phyloP scores from a whole-genome alignment of 176 grass and related monocot species.

The Sorghum bicolor region Sorghum_bicolor_NCBIv3 NC_012875.2:51018001-51018500 shows the following conservation, averaged over 20 bases:
- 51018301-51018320: not conserved
- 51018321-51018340: not conserved
- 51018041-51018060: too few relatives aligned
- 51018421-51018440: not conserved
- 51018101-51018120: conserved; percentile 28
- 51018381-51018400: not conserved
- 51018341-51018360: not conserved
- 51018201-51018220: not conserved
- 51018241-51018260: conserved; percentile 5
- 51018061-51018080: not conserved
- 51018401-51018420: fast-evolving
- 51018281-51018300: not conserved
- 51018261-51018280: not conserved
- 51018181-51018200: conserved; percentile 6
- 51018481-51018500: not conserved
- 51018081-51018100: not conserved
- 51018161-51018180: not conserved
- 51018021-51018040: not conserved
- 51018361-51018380: not conserved
- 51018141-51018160: not conserved
- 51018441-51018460: conserved; percentile 64
- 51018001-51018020: too few relatives aligned
- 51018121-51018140: conserved; percentile 26
- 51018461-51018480: conserved; percentile 54
- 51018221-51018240: not conserved